Evolutionary conservation across 2,329 filamentous ascomycete species (phyloP), one percentile per base, ranked within the genome.

Genomic region (Sclerotinia trifoliorum): DNA sequence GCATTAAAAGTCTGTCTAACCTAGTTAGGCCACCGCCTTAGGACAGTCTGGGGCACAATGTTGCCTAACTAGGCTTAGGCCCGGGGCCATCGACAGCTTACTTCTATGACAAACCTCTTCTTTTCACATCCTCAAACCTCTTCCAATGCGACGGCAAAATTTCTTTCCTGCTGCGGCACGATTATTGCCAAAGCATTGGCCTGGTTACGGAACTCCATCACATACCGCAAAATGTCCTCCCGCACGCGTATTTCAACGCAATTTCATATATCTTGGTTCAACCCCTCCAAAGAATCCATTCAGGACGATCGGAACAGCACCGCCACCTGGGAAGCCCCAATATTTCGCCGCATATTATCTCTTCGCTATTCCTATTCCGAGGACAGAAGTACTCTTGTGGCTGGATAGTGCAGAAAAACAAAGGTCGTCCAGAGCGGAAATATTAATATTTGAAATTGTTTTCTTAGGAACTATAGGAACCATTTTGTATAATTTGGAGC

Each of bases 371-470:
- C 60, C 60, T 3, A 39, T 51, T 26, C 60, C 60, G 24, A 6
- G 60, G 51, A 62, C 60, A 13, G 60, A 62, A 46, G 26, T 62
- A 21, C 15, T 39, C 13, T 26, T 13, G 21, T 62, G 60, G 60
- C 19, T 51, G 19, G 35, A 26, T 1, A 51, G 24, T 11, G 29
- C 8, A 5, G n/a, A 26, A 7, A 2, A 49, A 26, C 2, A 51
- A 21, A 51, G 15, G 5, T 1, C 21, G 2, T 26, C 35, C 15
- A 62, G 29, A 62, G 60, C 29, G 26, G 0, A 39, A 19, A 19
- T 62, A 32, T 19, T 19, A 29, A 24, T 62, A 6, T 35, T 2
- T 11, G 58, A 62, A 39, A 1, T 39, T 39, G 21, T 17, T 49
- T 49, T 62, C 29, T 4, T 35, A 35, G 35, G 35, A 35, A 13